Conservation (phyloP, 768 basidiomycete species). For the Mycena galericulata region DNA sequence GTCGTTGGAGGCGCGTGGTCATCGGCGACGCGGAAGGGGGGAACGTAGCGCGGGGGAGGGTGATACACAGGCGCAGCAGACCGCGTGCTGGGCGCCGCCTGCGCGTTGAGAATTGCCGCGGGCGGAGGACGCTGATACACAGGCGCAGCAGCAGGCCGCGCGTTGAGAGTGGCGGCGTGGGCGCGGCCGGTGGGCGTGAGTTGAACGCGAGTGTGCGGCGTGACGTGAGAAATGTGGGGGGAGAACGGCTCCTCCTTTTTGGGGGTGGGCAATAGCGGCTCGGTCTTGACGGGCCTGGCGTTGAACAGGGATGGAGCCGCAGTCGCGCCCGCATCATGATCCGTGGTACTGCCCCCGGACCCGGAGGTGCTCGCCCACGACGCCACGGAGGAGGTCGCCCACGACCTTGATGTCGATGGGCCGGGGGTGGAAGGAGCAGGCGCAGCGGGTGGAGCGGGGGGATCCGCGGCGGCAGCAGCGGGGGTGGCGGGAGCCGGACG, state of each 20-base stretch:
- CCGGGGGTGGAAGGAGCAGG: no score
- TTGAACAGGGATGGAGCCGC: not conserved
- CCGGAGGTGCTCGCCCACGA: no score
- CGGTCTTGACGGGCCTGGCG: not conserved
- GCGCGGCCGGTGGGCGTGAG: not conserved
- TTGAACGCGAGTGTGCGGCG: not conserved
- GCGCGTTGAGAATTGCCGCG: no score
- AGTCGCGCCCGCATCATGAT: no score
- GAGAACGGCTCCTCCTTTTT: not conserved
- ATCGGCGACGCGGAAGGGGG: not conserved
- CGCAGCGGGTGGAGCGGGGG: no score
- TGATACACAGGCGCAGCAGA: not conserved
- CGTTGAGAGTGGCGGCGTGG: not conserved
- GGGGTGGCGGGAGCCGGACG: not conserved
- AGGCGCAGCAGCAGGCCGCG: no score
- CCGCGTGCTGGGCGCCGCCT: no score
- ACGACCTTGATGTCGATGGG: no score
- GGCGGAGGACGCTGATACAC: no score
- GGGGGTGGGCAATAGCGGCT: not conserved
- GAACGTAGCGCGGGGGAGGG: no score
- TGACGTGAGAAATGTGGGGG: not conserved
- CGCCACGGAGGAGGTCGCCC: no score
- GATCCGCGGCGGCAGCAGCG: no score
- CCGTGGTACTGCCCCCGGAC: not conserved
- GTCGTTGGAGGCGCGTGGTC: not conserved